Conservation (phyloP, 176 grass and related monocot genomes). For the Microstegium vimineum region DNA sequence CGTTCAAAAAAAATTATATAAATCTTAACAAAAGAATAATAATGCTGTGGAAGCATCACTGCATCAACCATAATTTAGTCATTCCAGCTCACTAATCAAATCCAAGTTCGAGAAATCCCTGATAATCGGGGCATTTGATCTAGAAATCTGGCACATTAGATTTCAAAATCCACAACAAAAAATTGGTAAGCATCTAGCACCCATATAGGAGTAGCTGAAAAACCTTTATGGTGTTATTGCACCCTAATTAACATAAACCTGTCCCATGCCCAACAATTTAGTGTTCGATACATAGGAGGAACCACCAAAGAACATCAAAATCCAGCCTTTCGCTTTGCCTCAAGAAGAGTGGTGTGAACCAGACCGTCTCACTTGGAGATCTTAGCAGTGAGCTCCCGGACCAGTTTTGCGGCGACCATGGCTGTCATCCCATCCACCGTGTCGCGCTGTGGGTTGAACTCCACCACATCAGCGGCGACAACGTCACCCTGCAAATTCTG, state of each 20-base stretch:
- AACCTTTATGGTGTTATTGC: neutral
- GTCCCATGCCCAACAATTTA: neutral
- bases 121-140: neutral
- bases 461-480: constrained; percentile 82
- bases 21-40: neutral
- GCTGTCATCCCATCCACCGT: constrained; percentile 97
- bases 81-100: neutral
- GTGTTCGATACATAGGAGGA: neutral
- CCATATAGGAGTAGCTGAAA: neutral
- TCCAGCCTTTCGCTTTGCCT: neutral
- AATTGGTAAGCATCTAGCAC: neutral
- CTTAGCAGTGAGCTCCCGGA: constrained; percentile 89
- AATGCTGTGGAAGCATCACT: neutral
- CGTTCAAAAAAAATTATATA: too few relatives aligned
- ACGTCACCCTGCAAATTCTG: constrained; percentile 89
- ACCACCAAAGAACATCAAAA: neutral
- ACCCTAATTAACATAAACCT: neutral
- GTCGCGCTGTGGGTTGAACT: constrained; percentile 96
- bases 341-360: neutral
- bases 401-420: constrained; percentile 94
- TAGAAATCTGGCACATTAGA: neutral
- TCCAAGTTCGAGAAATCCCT: neutral
- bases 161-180: neutral
- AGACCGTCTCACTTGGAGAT: constrained; percentile 63
- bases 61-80: neutral